Evolutionary conservation across 176 grass and related monocot species (phyloP).

Genomic region (Carex cristatella): DNA sequence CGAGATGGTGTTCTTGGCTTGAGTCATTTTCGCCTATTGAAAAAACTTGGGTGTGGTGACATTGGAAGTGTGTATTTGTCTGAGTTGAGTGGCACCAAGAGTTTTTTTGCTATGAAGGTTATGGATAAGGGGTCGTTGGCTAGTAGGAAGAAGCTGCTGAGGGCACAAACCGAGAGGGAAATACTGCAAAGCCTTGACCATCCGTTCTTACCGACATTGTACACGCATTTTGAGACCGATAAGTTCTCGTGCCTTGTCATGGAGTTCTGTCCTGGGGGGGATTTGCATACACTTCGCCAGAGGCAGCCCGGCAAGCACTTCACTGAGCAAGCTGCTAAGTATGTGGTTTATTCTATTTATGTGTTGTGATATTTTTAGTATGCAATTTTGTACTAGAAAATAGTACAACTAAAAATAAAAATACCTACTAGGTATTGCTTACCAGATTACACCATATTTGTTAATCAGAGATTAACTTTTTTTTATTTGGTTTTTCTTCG

Average conservation of each 20-base stretch:
- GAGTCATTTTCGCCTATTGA: conserved; percentile 75
- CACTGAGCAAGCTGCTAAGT: conserved; percentile 88
- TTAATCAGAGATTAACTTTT: background rate
- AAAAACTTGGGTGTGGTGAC: conserved; percentile 72
- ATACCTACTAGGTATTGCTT: background rate
- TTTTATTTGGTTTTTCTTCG: background rate
- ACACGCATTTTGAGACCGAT: conserved; percentile 89
- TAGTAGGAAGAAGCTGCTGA: conserved; percentile 81
- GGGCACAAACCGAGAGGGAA: conserved; percentile 78
- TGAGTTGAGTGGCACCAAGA: conserved; percentile 66
- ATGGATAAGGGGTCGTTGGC: conserved; percentile 85
- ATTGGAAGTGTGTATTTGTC: conserved; percentile 86
- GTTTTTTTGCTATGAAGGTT: conserved; percentile 90
- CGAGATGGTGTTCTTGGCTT: conserved; percentile 61
- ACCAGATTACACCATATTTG: background rate
- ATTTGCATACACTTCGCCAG: conserved; percentile 80
- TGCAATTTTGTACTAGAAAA: background rate
- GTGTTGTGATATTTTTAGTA: background rate
- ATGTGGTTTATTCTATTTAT: conserved; percentile 20
- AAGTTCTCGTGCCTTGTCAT: conserved; percentile 91
- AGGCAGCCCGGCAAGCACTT: conserved; percentile 85
- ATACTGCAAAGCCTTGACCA: conserved; percentile 82
- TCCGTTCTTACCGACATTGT: conserved; percentile 83
- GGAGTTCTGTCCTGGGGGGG: conserved; percentile 89
- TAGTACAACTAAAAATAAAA: background rate